Evolutionary conservation across 1,284 basidiomycete genomes (phyloP).

Genomic region (Cutaneotrichosporon cutaneum): DNA sequence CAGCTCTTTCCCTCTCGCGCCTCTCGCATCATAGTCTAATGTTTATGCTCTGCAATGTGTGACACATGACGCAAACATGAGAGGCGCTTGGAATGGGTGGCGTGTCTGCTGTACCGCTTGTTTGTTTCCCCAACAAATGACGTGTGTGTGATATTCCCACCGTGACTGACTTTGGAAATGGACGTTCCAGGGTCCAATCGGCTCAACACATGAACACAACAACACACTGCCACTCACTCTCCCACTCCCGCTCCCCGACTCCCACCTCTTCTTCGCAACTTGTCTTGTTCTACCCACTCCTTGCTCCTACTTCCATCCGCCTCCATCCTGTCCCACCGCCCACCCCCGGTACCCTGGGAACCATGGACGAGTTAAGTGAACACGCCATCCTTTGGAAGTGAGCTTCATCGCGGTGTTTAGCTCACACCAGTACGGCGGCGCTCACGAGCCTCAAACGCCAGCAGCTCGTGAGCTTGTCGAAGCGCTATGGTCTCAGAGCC

Average conservation of each 20-base stretch:
- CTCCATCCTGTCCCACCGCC: neutral
- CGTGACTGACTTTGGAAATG: slow-evolving; percentile 10
- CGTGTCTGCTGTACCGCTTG: neutral
- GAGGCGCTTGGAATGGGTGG: neutral
- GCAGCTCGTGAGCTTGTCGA: slow-evolving; percentile 49
- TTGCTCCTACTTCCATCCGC: neutral
- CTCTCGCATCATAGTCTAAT: too few relatives aligned
- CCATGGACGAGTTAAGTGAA: slow-evolving; percentile 22
- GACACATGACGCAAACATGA: neutral
- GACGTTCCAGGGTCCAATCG: neutral
- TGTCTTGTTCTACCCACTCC: neutral
- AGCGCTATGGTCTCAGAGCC: slow-evolving; percentile 48
- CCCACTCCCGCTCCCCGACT: neutral
- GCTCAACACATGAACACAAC: slow-evolving; percentile 1
- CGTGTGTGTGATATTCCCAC: neutral
- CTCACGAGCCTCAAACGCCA: slow-evolving; percentile 47
- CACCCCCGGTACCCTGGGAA: neutral
- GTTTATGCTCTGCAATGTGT: neutral
- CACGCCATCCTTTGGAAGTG: slow-evolving; percentile 28
- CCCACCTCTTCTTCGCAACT: neutral
- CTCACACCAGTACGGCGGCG: slow-evolving; percentile 37
- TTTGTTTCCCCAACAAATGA: neutral
- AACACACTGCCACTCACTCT: neutral
- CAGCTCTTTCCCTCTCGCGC: too few relatives aligned
- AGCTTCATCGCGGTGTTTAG: neutral